Percentiles rank a stretch among this genome's conserved stretches.
Evolutionary conservation across 805 yeast species (phyloP).

Genomic region (Groenewaldozyma tartarivorans): DNA sequence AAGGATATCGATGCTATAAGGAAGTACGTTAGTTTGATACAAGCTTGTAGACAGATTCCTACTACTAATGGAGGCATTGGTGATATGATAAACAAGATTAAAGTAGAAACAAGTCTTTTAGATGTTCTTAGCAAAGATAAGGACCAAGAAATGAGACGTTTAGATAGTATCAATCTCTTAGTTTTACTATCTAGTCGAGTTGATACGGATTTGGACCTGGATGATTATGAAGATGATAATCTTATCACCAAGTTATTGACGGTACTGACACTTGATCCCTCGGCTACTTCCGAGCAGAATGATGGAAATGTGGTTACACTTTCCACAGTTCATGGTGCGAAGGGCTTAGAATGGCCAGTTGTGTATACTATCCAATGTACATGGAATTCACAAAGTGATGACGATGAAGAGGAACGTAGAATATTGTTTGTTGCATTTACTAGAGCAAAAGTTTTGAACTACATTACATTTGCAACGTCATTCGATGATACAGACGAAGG

Average conservation of each 20-base stretch:
- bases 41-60: slow-evolving; percentile 2
- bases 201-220: slow-evolving; percentile 1
- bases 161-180: slow-evolving; percentile 5
- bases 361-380: slow-evolving; percentile 64
- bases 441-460: slow-evolving; percentile 57
- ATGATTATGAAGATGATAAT: background rate
- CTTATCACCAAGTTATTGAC: slow-evolving; percentile 9
- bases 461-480: too few species aligned
- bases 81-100: slow-evolving; percentile 5
- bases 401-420: slow-evolving; percentile 67
- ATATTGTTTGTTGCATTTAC: slow-evolving; percentile 85
- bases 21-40: slow-evolving; percentile 6
- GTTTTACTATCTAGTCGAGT: slow-evolving; percentile 1
- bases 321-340: slow-evolving; percentile 85
- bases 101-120: slow-evolving; percentile 4
- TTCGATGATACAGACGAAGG: too few species aligned
- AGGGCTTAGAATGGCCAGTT: slow-evolving; percentile 93
- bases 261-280: slow-evolving; percentile 15
- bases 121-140: slow-evolving; percentile 1
- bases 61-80: background rate
- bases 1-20: background rate
- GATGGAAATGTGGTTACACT: slow-evolving; percentile 33
- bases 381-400: slow-evolving; percentile 2
- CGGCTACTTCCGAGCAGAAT: slow-evolving; percentile 1
- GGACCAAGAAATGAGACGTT: background rate